Conservation (phyloP, 345 rosid species). For the Citrus mangshanensis region DNA sequence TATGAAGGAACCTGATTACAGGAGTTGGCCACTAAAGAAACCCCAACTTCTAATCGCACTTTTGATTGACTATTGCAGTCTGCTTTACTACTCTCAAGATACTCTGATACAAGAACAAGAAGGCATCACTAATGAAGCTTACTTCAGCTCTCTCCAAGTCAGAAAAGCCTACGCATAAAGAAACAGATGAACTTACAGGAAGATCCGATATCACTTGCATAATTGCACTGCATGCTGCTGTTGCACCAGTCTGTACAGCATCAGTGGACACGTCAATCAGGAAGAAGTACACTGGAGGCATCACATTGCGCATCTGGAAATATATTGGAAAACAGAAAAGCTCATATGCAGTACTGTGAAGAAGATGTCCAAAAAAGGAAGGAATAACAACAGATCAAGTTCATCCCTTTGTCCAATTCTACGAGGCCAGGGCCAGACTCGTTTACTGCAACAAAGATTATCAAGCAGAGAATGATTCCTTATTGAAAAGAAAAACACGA, state of each 20-base stretch:
- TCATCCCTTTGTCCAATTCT: not conserved
- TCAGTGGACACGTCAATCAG: conserved; percentile 86
- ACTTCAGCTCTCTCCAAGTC: not conserved
- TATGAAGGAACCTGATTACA: not conserved
- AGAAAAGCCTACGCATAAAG: not conserved
- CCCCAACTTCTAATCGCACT: not conserved
- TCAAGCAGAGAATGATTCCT: not conserved
- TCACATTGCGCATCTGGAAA: conserved; percentile 81
- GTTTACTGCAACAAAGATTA: not conserved
- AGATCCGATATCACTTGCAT: conserved; percentile 79
- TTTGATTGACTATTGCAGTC: not conserved
- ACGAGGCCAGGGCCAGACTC: not conserved
- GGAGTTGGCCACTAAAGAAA: not conserved
- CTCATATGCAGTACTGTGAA: not conserved
- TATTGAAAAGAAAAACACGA: not conserved
- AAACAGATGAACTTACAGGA: conserved; percentile 52
- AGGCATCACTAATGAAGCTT: not conserved
- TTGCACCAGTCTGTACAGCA: conserved; percentile 85
- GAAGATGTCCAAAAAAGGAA: not conserved
- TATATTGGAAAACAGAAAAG: not conserved
- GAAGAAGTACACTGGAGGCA: conserved; percentile 91
- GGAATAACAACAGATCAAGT: not conserved
- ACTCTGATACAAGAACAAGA: not conserved
- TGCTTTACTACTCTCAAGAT: not conserved
- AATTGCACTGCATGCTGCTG: conserved; percentile 91